Evolutionary conservation across 495 filamentous ascomycete species (phyloP), one percentile per base, ranked within the genome.

Genomic region (Penicillium dipodomyicola): DNA sequence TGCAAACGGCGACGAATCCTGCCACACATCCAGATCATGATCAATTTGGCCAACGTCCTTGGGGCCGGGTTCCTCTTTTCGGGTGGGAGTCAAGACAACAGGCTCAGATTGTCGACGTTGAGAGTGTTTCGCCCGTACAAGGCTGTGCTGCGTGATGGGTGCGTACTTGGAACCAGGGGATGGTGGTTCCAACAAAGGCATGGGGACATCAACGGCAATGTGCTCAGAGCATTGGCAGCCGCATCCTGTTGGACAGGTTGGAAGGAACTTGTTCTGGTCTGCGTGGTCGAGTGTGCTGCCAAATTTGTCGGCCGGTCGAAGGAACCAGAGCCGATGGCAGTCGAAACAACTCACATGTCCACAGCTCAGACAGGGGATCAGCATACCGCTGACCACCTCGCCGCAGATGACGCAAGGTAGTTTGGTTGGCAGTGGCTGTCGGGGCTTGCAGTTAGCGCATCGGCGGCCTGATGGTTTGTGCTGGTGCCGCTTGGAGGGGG

Each of bases 341-440:
- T 71, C 64, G 43, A 78, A 75, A 57, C 80, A 81, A 63, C 77
- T 68, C 12, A 79, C 77, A 57, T 82, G 80, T 27, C 80, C 79
- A 56, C 80, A 82, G 41, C 68, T 72, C 8, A 81, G 70, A 59
- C 80, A 82, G 10, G 80, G 80, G 1, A 78, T 72, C 32, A 80
- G 62, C 67, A 81, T 80, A 30, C 77, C 79, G 55, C 73, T 69
- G 8, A 80, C 67, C 4, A 72, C 67, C 57, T 78, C 74, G 15
- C 71, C 65, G 58, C 80, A 82, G 25, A 81, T 75, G 11, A 77
- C 64, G 58, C 80, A 82, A 49, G 71, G 69, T 4, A 75, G 61
- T 52, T 71, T 71, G 27, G 68, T 65, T 10, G 73, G 72, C 5
- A 73, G 59, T n/a, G 70, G 64, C 25, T 77, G 72, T 19, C 70